Evolutionary conservation across 805 yeast genomes (phyloP).

Genomic region (Scheffersomyces lignosus): DNA sequence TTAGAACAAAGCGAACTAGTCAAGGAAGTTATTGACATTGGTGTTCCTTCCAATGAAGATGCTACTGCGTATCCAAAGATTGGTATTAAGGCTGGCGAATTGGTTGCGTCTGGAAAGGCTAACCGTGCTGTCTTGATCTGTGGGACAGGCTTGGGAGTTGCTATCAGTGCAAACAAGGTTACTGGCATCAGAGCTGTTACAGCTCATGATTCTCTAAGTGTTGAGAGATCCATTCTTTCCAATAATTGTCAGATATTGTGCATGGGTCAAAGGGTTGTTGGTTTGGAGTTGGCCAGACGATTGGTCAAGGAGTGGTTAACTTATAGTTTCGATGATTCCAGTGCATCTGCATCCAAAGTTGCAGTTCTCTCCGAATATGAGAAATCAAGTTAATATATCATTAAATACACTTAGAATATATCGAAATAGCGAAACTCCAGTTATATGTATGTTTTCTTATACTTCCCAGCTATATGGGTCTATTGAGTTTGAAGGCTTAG

Average conservation of each 20-base stretch:
- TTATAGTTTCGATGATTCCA: slow-evolving; percentile 37
- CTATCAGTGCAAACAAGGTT: slow-evolving; percentile 48
- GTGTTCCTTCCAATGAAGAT: slow-evolving; percentile 34
- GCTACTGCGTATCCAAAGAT: slow-evolving; percentile 42
- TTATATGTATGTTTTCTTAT: no score
- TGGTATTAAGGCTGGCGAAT: slow-evolving; percentile 45
- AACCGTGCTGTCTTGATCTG: slow-evolving; percentile 48
- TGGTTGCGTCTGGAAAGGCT: slow-evolving; percentile 38
- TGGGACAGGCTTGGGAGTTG: slow-evolving; percentile 53
- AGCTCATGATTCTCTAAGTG: slow-evolving; percentile 48
- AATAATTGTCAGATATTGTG: slow-evolving; percentile 47
- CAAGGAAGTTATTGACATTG: slow-evolving; percentile 37
- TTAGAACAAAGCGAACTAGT: slow-evolving; percentile 28
- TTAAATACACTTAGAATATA: no score
- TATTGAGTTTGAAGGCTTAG: no score
- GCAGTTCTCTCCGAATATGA: slow-evolving; percentile 30
- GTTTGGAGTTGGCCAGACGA: slow-evolving; percentile 43
- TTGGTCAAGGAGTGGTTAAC: slow-evolving; percentile 46
- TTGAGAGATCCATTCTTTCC: slow-evolving; percentile 44
- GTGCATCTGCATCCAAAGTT: slow-evolving; percentile 45
- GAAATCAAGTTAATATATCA: no score
- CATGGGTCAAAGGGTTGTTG: slow-evolving; percentile 50
- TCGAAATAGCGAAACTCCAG: no score
- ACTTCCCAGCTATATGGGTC: no score
- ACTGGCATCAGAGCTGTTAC: slow-evolving; percentile 48